Evolutionary conservation across 805 yeast species (phyloP), one percentile per base, ranked within the genome.

Genomic region (Cyberlindnera galapagoensis): DNA sequence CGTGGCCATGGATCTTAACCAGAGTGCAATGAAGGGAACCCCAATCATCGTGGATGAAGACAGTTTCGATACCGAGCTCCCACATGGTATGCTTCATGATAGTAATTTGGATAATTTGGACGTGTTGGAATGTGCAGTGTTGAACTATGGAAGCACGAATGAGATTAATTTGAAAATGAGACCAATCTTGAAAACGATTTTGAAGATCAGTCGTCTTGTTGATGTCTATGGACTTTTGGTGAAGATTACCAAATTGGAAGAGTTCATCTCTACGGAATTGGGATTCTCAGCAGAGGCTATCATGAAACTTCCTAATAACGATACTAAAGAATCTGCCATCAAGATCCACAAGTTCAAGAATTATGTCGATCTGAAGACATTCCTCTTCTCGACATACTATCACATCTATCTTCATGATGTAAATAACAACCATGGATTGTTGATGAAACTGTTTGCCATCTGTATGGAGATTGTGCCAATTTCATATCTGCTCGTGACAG

Each of bases 61-160:
- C 9, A 57, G 57, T 28, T 76, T 56, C 45, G 83, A 76, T 47
- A 74, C 83, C 0, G 51, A 59, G 39, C 37, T 66, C 2, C 84
- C 85, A 0, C 19, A 42, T 17, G 57, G 59, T 30, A 46, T 52
- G 10, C 57, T 59, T 11, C 43, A 42, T 11, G 38, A 30, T 22
- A 60, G 64, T 10, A 67, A 65, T 35, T 47, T 58, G 19, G 37
- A 34, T 0, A 63, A 74, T 40, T 39, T 49, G 10, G 57, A 47
- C 1, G 38, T 75, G 22, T 80, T 75, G 39, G 56, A 54, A 20
- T 55, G 56, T 28, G 59, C 65, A 2, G 54, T 67, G 4, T 52
- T 54, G 6, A 47, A 57, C 11, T 52, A 63, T 14, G 46, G 47
- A 16, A 42, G 42, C 4, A 54, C 60, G 21, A 46, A 42, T 38